Percentiles rank a stretch among this genome's conserved stretches.
phyloP scores from a whole-genome alignment of 106 monocot species.

The Hemerocallis citrina region DNA sequence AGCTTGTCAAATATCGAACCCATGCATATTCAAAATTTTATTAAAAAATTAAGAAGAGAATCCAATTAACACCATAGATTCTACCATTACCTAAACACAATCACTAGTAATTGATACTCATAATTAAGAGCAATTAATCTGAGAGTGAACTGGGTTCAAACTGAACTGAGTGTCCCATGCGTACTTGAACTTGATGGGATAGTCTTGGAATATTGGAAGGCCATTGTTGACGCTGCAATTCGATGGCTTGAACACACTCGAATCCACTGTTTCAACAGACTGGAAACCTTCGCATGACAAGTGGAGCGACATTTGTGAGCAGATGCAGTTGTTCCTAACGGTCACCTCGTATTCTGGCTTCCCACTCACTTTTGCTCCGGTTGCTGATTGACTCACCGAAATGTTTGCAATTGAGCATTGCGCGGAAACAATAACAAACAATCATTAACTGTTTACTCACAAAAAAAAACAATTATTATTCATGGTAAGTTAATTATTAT shows the following conservation, averaged over 20 bases:
- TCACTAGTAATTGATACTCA: too few species aligned
- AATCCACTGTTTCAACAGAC: slow-evolving; percentile 21
- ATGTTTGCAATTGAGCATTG: slow-evolving; percentile 16
- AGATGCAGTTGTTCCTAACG: slow-evolving; percentile 30
- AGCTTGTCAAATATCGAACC: too few species aligned
- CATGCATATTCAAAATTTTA: too few species aligned
- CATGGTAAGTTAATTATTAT: too few species aligned
- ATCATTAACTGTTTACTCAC: background rate
- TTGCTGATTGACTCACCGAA: slow-evolving; percentile 19
- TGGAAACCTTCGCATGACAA: slow-evolving; percentile 38
- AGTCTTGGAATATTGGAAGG: slow-evolving; percentile 1
- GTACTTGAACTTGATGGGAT: slow-evolving; percentile 23
- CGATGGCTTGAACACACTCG: background rate
- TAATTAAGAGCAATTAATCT: slow-evolving; percentile 18
- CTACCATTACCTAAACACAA: too few species aligned
- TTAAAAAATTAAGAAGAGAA: too few species aligned
- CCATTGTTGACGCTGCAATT: slow-evolving; percentile 20
- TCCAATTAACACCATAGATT: too few species aligned
- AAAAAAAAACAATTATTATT: too few species aligned
- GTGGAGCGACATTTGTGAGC: slow-evolving; percentile 21
- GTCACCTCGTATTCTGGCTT: slow-evolving; percentile 43
- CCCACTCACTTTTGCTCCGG: slow-evolving; percentile 27
- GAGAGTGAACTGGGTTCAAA: slow-evolving; percentile 19
- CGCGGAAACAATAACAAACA: too few species aligned
- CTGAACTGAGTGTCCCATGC: slow-evolving; percentile 25